phyloP scores from a whole-genome alignment of 169 alveolate species.

The Plasmodium billcollinsi region DNA sequence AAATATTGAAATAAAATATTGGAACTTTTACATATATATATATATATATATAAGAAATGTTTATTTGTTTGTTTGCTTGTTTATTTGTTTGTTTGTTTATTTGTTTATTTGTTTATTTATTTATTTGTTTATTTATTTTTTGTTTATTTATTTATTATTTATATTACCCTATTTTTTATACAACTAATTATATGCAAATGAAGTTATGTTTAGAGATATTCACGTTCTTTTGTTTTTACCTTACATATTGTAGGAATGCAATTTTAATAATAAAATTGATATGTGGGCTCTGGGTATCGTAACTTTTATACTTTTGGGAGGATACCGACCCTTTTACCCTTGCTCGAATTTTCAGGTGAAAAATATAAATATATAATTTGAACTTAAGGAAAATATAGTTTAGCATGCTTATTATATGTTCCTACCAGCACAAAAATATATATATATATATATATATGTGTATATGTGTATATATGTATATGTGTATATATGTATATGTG shows the following conservation, averaged over 20 bases:
- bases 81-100: too few relatives aligned
- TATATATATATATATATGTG: too few relatives aligned
- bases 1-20: not conserved
- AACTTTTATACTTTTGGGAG: slow-evolving; percentile 74
- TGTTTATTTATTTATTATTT: too few relatives aligned
- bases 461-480: not conserved
- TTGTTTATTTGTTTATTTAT: not conserved
- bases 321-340: slow-evolving; percentile 82
- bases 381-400: not conserved
- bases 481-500: not conserved
- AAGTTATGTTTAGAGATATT: not conserved
- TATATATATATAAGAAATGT: not conserved
- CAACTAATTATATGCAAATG: not conserved
- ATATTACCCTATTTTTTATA: not conserved
- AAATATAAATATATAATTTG: not conserved
- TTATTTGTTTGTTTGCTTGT: not conserved
- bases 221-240: not conserved
- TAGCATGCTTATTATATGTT: too few relatives aligned
- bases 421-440: too few relatives aligned
- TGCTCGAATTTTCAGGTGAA: slow-evolving; percentile 69
- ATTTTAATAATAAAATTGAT: slow-evolving; percentile 77
- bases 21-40: too few relatives aligned
- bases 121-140: too few relatives aligned
- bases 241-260: slow-evolving; percentile 41
- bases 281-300: slow-evolving; percentile 83